phyloP scores from a whole-genome alignment of 2,329 filamentous ascomycete species.

The Neonectria coccinea region DNA sequence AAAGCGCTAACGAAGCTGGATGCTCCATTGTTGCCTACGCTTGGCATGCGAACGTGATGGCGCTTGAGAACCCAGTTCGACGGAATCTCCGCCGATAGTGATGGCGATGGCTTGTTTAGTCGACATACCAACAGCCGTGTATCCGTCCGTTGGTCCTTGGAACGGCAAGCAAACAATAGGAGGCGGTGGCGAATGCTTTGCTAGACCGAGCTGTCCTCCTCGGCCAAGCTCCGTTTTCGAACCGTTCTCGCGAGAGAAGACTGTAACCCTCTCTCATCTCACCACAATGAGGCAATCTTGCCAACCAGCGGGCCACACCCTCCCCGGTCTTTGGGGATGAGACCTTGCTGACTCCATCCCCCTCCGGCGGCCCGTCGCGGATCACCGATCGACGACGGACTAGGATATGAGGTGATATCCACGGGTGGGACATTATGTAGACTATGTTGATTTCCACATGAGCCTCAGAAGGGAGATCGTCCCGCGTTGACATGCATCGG shows the following conservation, averaged over 20 bases:
- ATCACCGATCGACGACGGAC: slow-evolving; percentile 23
- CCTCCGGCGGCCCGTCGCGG: slow-evolving; percentile 28
- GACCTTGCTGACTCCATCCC: not conserved
- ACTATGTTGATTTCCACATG: not conserved
- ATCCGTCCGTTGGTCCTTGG: not conserved
- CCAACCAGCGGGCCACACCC: slow-evolving; percentile 1
- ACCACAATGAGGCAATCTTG: not conserved
- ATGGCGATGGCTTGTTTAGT: not conserved
- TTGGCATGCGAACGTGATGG: slow-evolving; percentile 8
- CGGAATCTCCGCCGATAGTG: not conserved
- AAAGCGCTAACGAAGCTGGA: slow-evolving; percentile 1
- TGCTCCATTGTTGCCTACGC: not conserved
- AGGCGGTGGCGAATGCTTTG: not conserved
- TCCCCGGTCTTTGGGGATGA: not conserved
- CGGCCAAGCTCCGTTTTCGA: slow-evolving; percentile 8
- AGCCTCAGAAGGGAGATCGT: slow-evolving; percentile 30
- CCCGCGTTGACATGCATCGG: slow-evolving; percentile 35
- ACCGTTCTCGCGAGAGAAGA: not conserved
- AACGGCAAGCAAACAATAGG: not conserved
- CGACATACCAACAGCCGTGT: not conserved
- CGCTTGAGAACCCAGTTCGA: slow-evolving; percentile 9
- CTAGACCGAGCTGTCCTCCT: not conserved
- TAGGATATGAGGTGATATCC: slow-evolving; percentile 17
- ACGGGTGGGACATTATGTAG: not conserved
- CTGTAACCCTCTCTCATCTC: slow-evolving; percentile 6